Evolutionary conservation across 1,284 basidiomycete genomes (phyloP), one percentile per base, ranked within the genome.

Genomic region (Heterobasidion irregulare): DNA sequence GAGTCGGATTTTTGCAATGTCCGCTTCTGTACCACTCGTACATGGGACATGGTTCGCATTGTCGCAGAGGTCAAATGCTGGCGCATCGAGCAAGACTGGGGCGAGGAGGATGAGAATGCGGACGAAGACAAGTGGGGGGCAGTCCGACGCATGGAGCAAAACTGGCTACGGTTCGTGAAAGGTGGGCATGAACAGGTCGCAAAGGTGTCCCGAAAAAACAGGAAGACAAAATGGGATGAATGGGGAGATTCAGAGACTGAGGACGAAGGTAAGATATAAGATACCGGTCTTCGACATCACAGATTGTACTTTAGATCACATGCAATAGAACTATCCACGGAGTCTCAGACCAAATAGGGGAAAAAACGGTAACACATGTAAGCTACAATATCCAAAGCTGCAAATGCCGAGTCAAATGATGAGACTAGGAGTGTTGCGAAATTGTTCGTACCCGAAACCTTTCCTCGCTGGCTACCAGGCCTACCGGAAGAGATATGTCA

Each of bases 1-100:
- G 91, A 94, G 66, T 91, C 88, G 3, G 91, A 94, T 68, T 86
- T 76, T 64, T 72, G 86, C 64, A 67, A 81, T 56, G 72, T 86
- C 33, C 69, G 75, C 19, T 64, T 69, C 57, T 79, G 78, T 55
- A 71, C 81, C 1, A 60, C 69, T 41, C 75, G 77, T 56, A 86
- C 85, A n/a, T 86, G 86, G 81, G 77, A 83, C 50, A 89, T 92
- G 74, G 58, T 90, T 6, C 65, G 72, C 50, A 76, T 73, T 15
- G 70, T 91, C 33, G 83, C 88, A 1, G 73, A 80, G 50, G 72
- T 83, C 33, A 83, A 79, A 64, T 78, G 79, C 3, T 92, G 89
- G 89, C 56, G 60, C 1, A 63, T 89, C 19, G 89, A 92, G 66
- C 70, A 71, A 2, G 67, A 70, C 6, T 89, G 85, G 83, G 66